phyloP scores from a whole-genome alignment of 2,329 filamentous ascomycete genomes.

The Penicillium corylophilum region DNA sequence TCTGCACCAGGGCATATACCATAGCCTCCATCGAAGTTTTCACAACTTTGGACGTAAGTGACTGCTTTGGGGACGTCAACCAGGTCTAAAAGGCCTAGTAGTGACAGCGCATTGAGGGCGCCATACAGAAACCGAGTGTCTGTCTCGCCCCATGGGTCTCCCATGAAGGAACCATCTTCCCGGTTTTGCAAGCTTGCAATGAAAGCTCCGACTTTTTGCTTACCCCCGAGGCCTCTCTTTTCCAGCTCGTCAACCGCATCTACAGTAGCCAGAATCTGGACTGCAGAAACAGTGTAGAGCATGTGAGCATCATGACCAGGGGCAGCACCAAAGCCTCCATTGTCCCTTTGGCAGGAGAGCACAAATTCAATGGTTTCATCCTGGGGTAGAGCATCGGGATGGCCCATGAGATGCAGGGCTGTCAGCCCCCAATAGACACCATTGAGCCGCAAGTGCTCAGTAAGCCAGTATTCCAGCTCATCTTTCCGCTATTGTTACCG shows the following conservation, averaged over 20 bases:
- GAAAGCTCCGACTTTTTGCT: conserved; percentile 72
- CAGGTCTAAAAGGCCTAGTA: conserved; percentile 70
- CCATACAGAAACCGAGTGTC: conserved; percentile 94
- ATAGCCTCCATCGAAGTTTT: conserved; percentile 93
- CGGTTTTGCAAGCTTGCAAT: conserved; percentile 79
- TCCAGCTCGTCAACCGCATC: conserved; percentile 85
- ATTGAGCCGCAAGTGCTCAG: conserved; percentile 91
- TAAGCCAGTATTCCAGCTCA: conserved; percentile 96
- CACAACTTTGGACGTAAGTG: conserved; percentile 73
- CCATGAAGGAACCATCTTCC: conserved; percentile 81
- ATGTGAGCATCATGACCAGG: conserved; percentile 95
- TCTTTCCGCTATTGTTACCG: conserved; percentile 68
- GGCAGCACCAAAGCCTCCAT: conserved; percentile 88
- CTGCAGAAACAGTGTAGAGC: conserved; percentile 90
- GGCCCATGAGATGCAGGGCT: conserved; percentile 78
- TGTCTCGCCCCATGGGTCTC: conserved; percentile 94
- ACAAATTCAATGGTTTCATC: conserved; percentile 85
- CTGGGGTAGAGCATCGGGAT: conserved; percentile 76
- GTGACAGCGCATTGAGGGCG: conserved; percentile 82
- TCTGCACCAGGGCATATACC: conserved; percentile 87
- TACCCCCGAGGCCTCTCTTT: conserved; percentile 63
- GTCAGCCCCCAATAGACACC: conserved; percentile 96
- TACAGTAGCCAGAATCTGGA: conserved; percentile 86
- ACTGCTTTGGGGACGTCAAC: conserved; percentile 81
- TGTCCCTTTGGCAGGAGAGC: conserved; percentile 87